Base-by-base conservation (phyloP, 2,329 filamentous ascomycete species). In the Trichophaea hybrida region DNA sequence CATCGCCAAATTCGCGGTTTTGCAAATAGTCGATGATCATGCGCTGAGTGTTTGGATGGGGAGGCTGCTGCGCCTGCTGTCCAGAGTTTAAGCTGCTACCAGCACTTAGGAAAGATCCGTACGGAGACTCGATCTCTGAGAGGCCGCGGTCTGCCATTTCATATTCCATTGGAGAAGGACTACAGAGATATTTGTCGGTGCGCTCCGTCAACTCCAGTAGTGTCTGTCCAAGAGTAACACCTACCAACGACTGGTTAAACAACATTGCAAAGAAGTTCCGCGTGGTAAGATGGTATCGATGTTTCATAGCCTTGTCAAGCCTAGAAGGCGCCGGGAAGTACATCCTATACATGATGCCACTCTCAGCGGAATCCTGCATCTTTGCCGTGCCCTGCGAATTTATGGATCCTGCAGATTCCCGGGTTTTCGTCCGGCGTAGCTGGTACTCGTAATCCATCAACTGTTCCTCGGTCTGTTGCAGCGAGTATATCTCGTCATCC, bases 181-280 rank as follows among this genome's bases (percentile, higher is more conserved):
- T 75, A 8, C 78, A 74, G 74, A 81, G 78, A 64, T 79, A 84
- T 32, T 74, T 71, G 53, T 81, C 77, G 6, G 85, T 76, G 1
- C 83, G 78, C 6, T 76, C 72, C 43, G 82, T 80, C 0, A 87
- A 72, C 65, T 85, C 83, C 0, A 74, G 74, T 4, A 87, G 72
- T 38, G 83, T 81, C 65, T 85, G 80, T 64, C 77, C 78, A 0
- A 86, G 70, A 4, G 82, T 81, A 1, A 80, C 68, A 0, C 84
- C 84, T 1, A 86, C 82, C 0, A 86, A 74, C 0, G 83, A 82
- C 24, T 80, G 79, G 55, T 80, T 76, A 66, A 80, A 82, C 1
- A 86, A 70, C 37, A 86, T 71, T 0, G 83, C 83, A 65, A 87
- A 81, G 49, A 86, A 78, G 66, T 86, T 87, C 17, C 84, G 78